Conservation (phyloP, 345 rosid species). For the Theobroma cacao region DNA sequence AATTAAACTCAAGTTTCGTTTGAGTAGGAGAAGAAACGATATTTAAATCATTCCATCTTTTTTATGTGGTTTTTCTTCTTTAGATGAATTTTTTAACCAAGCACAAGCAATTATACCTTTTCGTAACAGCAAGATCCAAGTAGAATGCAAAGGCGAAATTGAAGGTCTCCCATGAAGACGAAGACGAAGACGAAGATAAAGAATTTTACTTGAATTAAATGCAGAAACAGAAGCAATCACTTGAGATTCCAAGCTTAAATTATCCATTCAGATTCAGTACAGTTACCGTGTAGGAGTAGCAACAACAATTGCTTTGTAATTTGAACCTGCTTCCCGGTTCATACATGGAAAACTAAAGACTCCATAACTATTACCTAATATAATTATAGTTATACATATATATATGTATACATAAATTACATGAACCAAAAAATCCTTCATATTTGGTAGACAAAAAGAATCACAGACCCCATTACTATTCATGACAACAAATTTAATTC, state of each 20-base stretch:
- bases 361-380: neutral
- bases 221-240: conserved; percentile 29
- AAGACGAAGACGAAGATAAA: too few relatives aligned
- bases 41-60: too few relatives aligned
- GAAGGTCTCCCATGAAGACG: too few relatives aligned
- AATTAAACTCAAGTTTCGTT: too few relatives aligned
- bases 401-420: conserved; percentile 8
- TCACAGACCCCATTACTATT: conserved; percentile 14
- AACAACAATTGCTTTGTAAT: neutral
- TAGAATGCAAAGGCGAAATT: too few relatives aligned
- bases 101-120: too few relatives aligned
- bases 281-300: neutral
- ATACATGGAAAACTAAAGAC: neutral
- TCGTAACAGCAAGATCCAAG: too few relatives aligned
- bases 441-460: conserved; percentile 17
- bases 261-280: neutral
- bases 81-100: too few relatives aligned
- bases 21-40: too few relatives aligned
- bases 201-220: conserved; percentile 20
- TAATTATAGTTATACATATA: too few relatives aligned
- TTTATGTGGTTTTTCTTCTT: too few relatives aligned
- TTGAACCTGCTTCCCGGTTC: neutral
- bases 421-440: conserved; percentile 9
- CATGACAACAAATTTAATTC: neutral
- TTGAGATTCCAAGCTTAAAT: neutral